Base-by-base conservation (phyloP, 495 filamentous ascomycete species). In the Pyrenula aspistea region DNA sequence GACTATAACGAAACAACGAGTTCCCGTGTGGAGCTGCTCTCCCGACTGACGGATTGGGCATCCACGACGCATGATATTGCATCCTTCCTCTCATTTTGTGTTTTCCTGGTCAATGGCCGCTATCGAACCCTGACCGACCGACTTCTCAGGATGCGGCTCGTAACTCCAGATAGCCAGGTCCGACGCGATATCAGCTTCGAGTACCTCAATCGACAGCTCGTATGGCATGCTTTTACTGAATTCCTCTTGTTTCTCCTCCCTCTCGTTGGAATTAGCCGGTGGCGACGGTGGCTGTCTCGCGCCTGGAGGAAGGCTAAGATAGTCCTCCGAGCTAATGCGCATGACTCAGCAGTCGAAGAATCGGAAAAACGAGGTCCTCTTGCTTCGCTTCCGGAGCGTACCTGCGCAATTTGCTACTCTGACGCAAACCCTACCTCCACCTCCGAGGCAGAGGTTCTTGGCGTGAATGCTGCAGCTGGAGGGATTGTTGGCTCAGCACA, bases 151-250 rank as follows among this genome's bases (percentile, higher is more conserved):
- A 86, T 98, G 66, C 86, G 93, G 22, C 82, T 98, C 20, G 83
- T 88, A 0, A 85, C 94, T 22, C 85, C 86, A 15, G 88, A 85
- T 15, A 86, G 78, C 61, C 87, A 94, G 61, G 84, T 93, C 50
- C 85, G 78, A 63, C 83, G 92, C 10, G 88, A 97, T 69, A 91
- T 98, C 15, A 91, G 86, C 0, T 96, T 98, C 65, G 93, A 98
- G 71, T 98, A 96, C 67, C 80, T 98, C 50, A 98, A 98, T 66
- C 85, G 93, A 12, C 93, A 98, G 69, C 80, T 98, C 4, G 93
- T 98, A 49, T 98, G 93, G 93, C 93, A 98, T 67, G 93, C 93
- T 19, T 96, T 98, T 63, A 98, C 93, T 22, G 93, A 98, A 67
- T 98, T 98, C 64, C 78, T 99, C 2, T 82, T 99, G 4, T 99